Conservation (phyloP, 768 basidiomycete species). For the Phanerochaete sordida region DNA sequence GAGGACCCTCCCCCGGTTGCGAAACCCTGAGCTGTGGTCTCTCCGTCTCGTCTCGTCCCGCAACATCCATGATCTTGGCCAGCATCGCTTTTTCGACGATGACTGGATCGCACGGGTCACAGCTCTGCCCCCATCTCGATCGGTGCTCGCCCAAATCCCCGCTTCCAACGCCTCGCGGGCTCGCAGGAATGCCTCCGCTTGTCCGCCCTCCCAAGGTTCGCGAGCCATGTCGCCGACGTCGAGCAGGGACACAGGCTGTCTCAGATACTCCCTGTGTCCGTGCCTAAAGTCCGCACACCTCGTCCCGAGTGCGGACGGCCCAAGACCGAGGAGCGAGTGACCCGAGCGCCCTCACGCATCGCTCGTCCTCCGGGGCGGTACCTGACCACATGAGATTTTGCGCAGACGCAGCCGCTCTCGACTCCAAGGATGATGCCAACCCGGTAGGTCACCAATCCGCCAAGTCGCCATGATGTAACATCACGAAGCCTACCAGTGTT, state of each 20-base stretch:
- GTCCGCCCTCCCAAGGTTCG: not conserved
- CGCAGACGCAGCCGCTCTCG: not conserved
- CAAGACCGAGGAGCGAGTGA: not conserved
- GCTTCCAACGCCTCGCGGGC: not conserved
- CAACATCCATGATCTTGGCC: not conserved
- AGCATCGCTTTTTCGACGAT: not conserved
- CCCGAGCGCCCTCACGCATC: not conserved
- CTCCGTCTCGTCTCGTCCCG: not conserved
- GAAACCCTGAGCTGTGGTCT: not conserved
- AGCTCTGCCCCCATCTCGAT: not conserved
- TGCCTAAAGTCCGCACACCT: not conserved
- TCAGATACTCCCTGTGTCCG: not conserved
- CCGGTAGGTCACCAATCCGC: conserved; percentile 2
- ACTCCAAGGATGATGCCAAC: not conserved
- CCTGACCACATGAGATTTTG: conserved; percentile 2
- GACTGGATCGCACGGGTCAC: not conserved
- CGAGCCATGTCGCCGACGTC: not conserved
- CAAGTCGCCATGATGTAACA: conserved; percentile 4
- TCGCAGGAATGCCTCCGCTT: not conserved
- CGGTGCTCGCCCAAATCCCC: not conserved
- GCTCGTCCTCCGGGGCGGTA: conserved; percentile 1
- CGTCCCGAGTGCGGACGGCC: not conserved
- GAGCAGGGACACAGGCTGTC: not conserved
- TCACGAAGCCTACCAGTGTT: conserved; percentile 3
- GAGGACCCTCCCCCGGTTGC: not conserved